Evolutionary conservation across 2,329 filamentous ascomycete species (phyloP).

Genomic region (Neonectria magnoliae): DNA sequence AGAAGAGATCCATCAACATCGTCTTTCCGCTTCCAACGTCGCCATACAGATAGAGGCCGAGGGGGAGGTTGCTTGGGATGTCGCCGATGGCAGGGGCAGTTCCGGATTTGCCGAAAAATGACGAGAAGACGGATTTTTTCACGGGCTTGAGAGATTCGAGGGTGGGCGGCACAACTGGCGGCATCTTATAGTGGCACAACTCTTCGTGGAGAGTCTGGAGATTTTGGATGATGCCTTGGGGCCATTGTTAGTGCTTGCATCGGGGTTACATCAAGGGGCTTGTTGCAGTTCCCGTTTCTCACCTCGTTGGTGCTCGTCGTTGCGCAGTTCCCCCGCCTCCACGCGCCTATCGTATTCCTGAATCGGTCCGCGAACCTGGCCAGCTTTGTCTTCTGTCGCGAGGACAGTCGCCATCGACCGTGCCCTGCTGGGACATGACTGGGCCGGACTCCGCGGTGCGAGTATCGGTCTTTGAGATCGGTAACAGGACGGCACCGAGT

Average conservation of each 20-base stretch:
- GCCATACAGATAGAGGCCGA: slow-evolving; percentile 93
- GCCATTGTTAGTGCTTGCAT: slow-evolving; percentile 24
- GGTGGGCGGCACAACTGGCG: slow-evolving; percentile 78
- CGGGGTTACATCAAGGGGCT: neutral
- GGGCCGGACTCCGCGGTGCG: slow-evolving; percentile 15
- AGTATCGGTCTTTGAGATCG: slow-evolving; percentile 15
- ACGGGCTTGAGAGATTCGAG: slow-evolving; percentile 72
- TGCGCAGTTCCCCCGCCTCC: slow-evolving; percentile 74
- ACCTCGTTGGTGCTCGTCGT: slow-evolving; percentile 94
- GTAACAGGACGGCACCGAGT: slow-evolving; percentile 10
- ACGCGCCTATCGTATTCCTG: slow-evolving; percentile 90
- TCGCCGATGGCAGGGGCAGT: slow-evolving; percentile 53
- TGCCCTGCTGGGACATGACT: slow-evolving; percentile 18
- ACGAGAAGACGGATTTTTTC: slow-evolving; percentile 66
- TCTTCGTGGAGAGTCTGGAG: slow-evolving; percentile 91
- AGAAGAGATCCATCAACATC: slow-evolving; percentile 99
- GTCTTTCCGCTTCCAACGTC: slow-evolving; percentile 98
- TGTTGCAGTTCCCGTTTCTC: slow-evolving; percentile 45
- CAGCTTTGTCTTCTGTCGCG: slow-evolving; percentile 24
- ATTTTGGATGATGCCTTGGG: slow-evolving; percentile 82
- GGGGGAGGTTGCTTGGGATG: slow-evolving; percentile 80
- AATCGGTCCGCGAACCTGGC: slow-evolving; percentile 72
- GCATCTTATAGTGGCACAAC: slow-evolving; percentile 77
- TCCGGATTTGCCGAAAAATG: slow-evolving; percentile 66
- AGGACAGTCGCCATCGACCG: slow-evolving; percentile 46